These are phyloP conservation scores for Yamadazyma triangularis DNA, from an alignment of 1,139 yeast species.

Conservation along the genomic window DNA sequence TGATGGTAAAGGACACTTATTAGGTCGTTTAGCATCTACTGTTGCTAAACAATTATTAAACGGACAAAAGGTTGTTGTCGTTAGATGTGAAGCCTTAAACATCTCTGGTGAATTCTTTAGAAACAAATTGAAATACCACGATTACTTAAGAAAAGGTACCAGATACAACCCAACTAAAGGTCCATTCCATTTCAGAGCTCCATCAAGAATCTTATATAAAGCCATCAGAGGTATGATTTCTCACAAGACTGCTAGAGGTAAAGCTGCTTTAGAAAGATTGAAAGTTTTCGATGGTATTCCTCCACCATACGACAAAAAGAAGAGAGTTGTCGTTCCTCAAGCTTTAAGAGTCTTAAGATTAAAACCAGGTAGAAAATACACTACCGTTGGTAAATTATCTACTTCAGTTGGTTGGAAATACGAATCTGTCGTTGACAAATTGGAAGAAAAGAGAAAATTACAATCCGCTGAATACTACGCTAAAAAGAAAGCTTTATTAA, in stretches of 20 bases:
- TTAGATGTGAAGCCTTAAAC: conserved; percentile 97
- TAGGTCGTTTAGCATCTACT: conserved; percentile 99
- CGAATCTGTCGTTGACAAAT: conserved; percentile 95
- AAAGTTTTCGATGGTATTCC: conserved; percentile 99
- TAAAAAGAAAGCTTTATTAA: conserved; percentile 93
- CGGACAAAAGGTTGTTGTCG: conserved; percentile 98
- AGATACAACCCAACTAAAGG: conserved; percentile 98
- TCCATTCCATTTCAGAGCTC: conserved; percentile 99
- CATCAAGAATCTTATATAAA: conserved; percentile 99
- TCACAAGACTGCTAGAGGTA: conserved; percentile 99
- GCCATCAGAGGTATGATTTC: conserved; percentile 99
- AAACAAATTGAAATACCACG: conserved; percentile 99
- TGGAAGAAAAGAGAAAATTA: conserved; percentile 99
- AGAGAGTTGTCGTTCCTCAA: conserved; percentile 99
- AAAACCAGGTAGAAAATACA: conserved; percentile 99
- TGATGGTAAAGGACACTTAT: conserved; percentile 99
- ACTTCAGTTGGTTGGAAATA: conserved; percentile 99
- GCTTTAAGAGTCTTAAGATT: conserved; percentile 99
- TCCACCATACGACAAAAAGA: conserved; percentile 99
- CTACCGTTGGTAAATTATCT: conserved; percentile 95
- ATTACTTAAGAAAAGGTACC: conserved; percentile 98
- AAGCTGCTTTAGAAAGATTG: conserved; percentile 98
- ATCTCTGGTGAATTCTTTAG: conserved; percentile 99
- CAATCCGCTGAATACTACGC: conserved; percentile 99
- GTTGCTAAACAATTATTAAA: conserved; percentile 97